Evolutionary conservation across 2,329 filamentous ascomycete genomes (phyloP).

Genomic region (Aspergillus luchuensis): DNA sequence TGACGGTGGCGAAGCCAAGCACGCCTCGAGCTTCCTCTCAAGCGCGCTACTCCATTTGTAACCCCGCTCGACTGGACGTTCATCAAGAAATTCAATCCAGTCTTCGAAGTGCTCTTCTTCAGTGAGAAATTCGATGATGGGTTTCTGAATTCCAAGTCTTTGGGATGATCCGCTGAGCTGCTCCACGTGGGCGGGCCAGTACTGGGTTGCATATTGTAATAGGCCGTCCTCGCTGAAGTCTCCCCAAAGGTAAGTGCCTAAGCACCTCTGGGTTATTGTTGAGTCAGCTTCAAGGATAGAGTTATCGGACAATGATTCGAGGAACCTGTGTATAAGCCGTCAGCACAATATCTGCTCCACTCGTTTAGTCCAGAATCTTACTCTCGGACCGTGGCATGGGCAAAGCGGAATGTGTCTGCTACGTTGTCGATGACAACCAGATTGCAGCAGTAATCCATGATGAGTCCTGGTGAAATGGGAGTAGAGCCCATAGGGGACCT

Average conservation of each 20-base stretch:
- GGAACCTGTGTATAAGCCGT: background rate
- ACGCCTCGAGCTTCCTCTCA: background rate
- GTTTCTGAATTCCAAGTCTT: background rate
- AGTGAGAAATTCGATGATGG: background rate
- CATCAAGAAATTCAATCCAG: background rate
- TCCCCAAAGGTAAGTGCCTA: background rate
- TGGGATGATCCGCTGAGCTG: background rate
- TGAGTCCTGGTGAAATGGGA: background rate
- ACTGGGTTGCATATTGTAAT: background rate
- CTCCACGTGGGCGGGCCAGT: background rate
- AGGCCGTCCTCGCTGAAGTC: background rate
- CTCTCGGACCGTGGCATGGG: background rate
- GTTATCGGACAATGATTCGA: background rate
- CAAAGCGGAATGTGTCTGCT: background rate
- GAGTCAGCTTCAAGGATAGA: background rate
- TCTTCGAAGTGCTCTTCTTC: background rate
- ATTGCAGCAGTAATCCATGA: background rate
- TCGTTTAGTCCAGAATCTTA: background rate
- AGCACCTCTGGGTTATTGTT: background rate
- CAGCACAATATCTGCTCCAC: background rate
- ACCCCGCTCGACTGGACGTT: background rate
- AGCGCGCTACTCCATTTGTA: background rate
- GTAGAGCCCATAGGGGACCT: background rate
- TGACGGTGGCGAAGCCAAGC: background rate
- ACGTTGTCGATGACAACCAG: background rate